Evolutionary conservation across 805 yeast species (phyloP).

Genomic region (Candida glaebosa): DNA sequence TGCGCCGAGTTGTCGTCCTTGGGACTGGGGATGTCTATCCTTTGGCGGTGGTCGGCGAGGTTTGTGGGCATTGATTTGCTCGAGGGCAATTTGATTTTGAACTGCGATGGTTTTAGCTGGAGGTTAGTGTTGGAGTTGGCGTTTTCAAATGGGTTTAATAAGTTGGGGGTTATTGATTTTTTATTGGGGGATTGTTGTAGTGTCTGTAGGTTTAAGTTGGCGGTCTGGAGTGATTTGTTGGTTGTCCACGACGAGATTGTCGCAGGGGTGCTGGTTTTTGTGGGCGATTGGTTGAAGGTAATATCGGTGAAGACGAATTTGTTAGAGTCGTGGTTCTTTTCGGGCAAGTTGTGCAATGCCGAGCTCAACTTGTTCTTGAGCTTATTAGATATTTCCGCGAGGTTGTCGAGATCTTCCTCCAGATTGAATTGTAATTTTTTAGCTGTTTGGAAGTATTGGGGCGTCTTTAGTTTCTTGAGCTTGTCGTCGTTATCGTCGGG

Average conservation of each 20-base stretch:
- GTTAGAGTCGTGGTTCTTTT: slow-evolving; percentile 19
- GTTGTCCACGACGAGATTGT: slow-evolving; percentile 15
- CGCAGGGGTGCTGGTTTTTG: slow-evolving; percentile 16
- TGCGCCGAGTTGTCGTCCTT: slow-evolving; percentile 45
- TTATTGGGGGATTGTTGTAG: slow-evolving; percentile 32
- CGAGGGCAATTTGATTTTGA: background rate
- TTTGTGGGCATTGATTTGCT: slow-evolving; percentile 2
- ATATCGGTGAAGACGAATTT: slow-evolving; percentile 31
- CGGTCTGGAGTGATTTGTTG: slow-evolving; percentile 20
- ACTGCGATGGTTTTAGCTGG: background rate
- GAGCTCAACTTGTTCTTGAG: slow-evolving; percentile 34
- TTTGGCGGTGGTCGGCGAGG: background rate
- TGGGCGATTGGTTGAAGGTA: slow-evolving; percentile 25
- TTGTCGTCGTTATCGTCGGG: slow-evolving; percentile 15
- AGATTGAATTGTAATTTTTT: slow-evolving; percentile 29
- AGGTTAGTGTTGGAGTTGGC: background rate
- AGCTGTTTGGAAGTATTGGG: slow-evolving; percentile 39
- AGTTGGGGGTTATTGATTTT: slow-evolving; percentile 6
- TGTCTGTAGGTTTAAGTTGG: slow-evolving; percentile 36
- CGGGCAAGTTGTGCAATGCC: slow-evolving; percentile 37
- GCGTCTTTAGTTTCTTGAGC: slow-evolving; percentile 32
- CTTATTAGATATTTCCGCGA: slow-evolving; percentile 37
- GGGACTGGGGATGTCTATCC: slow-evolving; percentile 22
- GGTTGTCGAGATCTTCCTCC: slow-evolving; percentile 25
- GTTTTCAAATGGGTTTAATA: slow-evolving; percentile 3